Evolutionary conservation across 1,284 basidiomycete species (phyloP).

Genomic region (Puccinia novopanici): DNA sequence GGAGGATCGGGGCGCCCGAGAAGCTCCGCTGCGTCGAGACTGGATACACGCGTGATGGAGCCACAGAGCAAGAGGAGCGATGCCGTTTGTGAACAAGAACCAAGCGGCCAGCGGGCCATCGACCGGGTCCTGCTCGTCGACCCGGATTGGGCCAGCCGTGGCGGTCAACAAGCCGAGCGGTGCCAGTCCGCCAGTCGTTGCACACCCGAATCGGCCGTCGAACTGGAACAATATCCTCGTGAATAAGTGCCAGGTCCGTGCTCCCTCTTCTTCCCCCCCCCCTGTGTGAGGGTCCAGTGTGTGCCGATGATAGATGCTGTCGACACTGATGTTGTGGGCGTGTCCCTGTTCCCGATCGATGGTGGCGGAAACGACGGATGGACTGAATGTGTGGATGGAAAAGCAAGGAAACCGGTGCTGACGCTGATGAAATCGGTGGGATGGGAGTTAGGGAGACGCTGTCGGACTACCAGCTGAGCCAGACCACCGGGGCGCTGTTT

Average conservation of each 20-base stretch:
- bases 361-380: background rate
- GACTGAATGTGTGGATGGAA: slow-evolving; percentile 48
- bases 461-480: slow-evolving; percentile 91
- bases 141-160: background rate
- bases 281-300: background rate
- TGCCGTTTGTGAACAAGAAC: slow-evolving; percentile 28
- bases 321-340: background rate
- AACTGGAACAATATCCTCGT: slow-evolving; percentile 67
- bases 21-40: too few species aligned
- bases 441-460: slow-evolving; percentile 94
- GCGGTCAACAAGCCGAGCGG: background rate
- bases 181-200: background rate
- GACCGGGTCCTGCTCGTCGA: background rate
- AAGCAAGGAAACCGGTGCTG: slow-evolving; percentile 85
- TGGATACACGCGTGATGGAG: too few species aligned
- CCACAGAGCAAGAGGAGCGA: background rate
- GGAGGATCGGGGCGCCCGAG: too few species aligned
- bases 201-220: background rate
- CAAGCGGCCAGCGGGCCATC: background rate
- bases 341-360: background rate
- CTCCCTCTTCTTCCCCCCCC: background rate
- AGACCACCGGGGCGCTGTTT: slow-evolving; percentile 89
- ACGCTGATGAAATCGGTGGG: slow-evolving; percentile 80
- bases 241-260: slow-evolving; percentile 66
- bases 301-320: background rate